Evolutionary conservation across 2,329 filamentous ascomycete genomes (phyloP), one percentile per base, ranked within the genome.

Genomic region (Venturia pyrina): DNA sequence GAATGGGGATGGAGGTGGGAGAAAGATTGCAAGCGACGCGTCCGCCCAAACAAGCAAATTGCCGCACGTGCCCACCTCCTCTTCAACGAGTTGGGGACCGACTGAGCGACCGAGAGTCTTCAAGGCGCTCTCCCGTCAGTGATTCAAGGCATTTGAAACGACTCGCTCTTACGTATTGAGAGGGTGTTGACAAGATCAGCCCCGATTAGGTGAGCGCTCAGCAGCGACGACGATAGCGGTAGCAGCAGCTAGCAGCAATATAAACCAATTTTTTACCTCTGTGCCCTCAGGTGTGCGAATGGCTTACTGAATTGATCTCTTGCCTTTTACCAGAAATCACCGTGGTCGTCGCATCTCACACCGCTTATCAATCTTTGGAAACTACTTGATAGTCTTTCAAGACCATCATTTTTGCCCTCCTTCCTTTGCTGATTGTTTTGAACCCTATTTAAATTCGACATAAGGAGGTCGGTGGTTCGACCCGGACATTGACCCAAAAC

Each of bases 281-380:
- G 2, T 4, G 28, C 28, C 28, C 28, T 4, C 28, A 19, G 59
- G 59, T n/a, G 59, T 61, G 34, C 59, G 59, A 61, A 41, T 40
- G 59, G 34, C 59, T 61, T 61, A 80, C 82, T 74, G 85, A 87
- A 88, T 85, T 85, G 85, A 87, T 85, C 85, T 87, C 85, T 88
- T 88, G 85, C 85, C 85, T 87, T 89, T 89, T 89, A 89, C 86
- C 86, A 89, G 86, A 88, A 87, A 86, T 87, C 85, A 85, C 86
- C 86, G 85, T 87, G 85, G 85, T 76, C 78, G 80, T 80, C 81
- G 80, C 82, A 83, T 77, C 77, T 40, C 82, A 83, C 82, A 82
- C 82, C 81, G 80, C 78, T 85, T 73, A 72, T 43, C 5, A 84
- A 83, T 84, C 82, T 85, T 85, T 85, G 82, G 81, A 83, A 78